Conservation (phyloP, 345 rosid genomes). For the Schrenkiella parvula region DNA sequence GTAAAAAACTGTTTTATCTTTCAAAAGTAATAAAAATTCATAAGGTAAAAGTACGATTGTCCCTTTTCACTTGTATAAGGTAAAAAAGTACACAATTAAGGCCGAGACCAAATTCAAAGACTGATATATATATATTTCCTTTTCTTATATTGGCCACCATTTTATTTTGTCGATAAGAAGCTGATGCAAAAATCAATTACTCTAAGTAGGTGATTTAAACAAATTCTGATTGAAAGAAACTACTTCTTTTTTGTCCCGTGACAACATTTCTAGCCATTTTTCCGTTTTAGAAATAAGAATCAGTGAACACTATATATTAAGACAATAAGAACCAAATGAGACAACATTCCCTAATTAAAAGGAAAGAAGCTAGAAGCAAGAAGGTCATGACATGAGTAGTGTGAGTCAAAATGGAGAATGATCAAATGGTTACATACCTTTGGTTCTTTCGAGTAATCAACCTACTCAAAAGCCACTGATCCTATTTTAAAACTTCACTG, state of each 20-base stretch:
- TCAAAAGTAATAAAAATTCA: not conserved
- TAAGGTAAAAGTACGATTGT: not conserved
- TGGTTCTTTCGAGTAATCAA: not conserved
- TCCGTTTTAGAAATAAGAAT: not conserved
- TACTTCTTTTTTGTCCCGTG: not conserved
- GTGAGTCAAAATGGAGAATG: not conserved
- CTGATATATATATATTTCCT: not conserved
- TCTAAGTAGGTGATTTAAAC: not conserved
- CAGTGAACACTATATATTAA: not conserved
- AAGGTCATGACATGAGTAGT: not conserved
- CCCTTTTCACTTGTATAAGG: constrained; percentile 23
- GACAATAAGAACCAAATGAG: not conserved
- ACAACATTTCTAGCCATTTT: not conserved
- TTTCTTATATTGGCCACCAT: not conserved
- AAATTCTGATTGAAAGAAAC: not conserved
- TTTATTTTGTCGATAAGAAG: not conserved
- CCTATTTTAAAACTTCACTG: not conserved
- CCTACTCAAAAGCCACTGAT: constrained; percentile 1
- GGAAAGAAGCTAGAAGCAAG: not conserved
- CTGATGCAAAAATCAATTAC: not conserved
- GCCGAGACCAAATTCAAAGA: not conserved
- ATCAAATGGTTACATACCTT: constrained; percentile 25
- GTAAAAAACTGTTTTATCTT: not conserved
- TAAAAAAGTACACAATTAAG: constrained; percentile 1
- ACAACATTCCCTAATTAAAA: not conserved